Evolutionary conservation across 345 rosid genomes (phyloP).

Genomic region (Schrenkiella parvula): DNA sequence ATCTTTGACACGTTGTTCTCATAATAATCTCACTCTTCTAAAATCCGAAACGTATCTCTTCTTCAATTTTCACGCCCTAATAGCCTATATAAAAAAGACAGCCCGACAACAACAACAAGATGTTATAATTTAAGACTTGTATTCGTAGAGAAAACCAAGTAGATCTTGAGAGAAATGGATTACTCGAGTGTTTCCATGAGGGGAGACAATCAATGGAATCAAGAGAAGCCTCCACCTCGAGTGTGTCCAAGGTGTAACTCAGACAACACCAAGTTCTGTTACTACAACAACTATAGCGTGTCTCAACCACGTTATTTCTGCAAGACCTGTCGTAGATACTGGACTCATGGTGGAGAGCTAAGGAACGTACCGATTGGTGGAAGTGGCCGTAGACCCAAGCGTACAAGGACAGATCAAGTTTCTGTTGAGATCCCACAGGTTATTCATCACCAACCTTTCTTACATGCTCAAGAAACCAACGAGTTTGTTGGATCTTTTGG

Average conservation of each 20-base stretch:
- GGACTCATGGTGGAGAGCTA: constrained; percentile 30
- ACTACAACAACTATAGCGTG: constrained; percentile 24
- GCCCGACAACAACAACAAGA: not conserved
- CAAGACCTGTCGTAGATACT: constrained; percentile 25
- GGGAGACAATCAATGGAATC: not conserved
- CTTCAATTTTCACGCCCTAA: not conserved
- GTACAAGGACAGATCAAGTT: not conserved
- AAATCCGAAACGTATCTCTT: not conserved
- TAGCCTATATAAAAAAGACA: not conserved
- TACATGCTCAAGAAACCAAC: constrained; percentile 10
- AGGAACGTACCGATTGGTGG: constrained; percentile 31
- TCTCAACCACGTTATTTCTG: constrained; percentile 27
- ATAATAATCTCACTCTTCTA: constrained; percentile 4
- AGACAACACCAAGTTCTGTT: constrained; percentile 24
- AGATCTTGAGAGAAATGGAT: not conserved
- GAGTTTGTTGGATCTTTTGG: not conserved
- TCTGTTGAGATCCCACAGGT: not conserved
- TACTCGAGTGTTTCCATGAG: not conserved
- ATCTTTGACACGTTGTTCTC: constrained; percentile 14
- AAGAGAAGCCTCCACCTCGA: constrained; percentile 14
- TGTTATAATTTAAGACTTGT: not conserved
- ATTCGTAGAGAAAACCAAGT: not conserved
- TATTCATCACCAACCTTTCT: not conserved
- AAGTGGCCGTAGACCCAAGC: not conserved
- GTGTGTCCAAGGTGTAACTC: constrained; percentile 28